A percentile compares a stretch with the other conserved stretches of the same genome.
Conservation (phyloP, 164 flowering plant genomes). For the Nelumbo lutea region DNA sequence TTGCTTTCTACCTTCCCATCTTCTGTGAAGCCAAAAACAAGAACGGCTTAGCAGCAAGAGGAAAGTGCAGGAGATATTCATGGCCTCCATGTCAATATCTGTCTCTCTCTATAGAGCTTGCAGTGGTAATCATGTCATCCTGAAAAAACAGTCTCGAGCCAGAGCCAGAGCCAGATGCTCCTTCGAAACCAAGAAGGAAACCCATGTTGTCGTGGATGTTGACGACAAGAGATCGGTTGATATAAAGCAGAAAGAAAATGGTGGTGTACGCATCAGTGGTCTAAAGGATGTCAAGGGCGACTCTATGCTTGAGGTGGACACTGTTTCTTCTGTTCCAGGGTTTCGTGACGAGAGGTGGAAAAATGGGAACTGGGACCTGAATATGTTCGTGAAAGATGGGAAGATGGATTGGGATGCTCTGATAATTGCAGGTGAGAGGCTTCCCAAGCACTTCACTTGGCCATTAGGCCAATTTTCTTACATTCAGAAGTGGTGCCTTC, state of each 20-base stretch:
- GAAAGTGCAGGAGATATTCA: conserved; percentile 9
- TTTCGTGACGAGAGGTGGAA: conserved; percentile 52
- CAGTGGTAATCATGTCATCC: conserved; percentile 30
- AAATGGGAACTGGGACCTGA: conserved; percentile 67
- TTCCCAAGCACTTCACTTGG: not conserved
- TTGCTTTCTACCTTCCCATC: conserved; percentile 23
- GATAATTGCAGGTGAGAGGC: conserved; percentile 45
- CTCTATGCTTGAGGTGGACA: conserved; percentile 6
- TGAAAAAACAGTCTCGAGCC: conserved; percentile 23
- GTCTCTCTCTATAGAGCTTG: conserved; percentile 40
- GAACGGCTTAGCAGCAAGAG: not conserved
- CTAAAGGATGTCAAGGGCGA: conserved; percentile 2
- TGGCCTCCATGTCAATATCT: conserved; percentile 47
- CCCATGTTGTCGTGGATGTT: conserved; percentile 21
- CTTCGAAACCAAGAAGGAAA: conserved; percentile 22
- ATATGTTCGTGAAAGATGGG: conserved; percentile 55
- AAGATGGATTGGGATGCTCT: conserved; percentile 65
- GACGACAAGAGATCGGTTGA: conserved; percentile 13
- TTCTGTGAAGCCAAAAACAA: conserved; percentile 1
- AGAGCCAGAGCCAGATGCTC: conserved; percentile 16
- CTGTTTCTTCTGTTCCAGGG: conserved; percentile 15
- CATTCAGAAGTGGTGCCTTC: too few species aligned
- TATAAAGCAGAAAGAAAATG: conserved; percentile 17
- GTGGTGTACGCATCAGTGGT: not conserved
- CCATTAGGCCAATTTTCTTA: too few species aligned